phyloP scores from a whole-genome alignment of 306 rosid species.

The Lupinus albus region DNA sequence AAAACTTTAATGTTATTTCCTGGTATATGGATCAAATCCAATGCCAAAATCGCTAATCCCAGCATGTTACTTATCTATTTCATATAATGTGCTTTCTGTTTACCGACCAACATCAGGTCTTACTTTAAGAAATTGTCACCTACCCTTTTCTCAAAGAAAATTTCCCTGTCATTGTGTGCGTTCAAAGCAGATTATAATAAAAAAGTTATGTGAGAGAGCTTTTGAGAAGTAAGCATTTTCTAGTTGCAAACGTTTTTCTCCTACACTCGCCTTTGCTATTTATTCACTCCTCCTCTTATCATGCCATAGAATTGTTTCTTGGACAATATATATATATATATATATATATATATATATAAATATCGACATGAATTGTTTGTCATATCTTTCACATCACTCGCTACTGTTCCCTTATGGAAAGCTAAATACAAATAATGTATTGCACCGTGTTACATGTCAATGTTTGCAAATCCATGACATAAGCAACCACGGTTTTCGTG shows the following conservation, averaged over 20 bases:
- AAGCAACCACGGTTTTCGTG: background rate
- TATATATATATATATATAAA: background rate
- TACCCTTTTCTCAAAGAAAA: background rate
- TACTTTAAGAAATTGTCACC: background rate
- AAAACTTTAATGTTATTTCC: background rate
- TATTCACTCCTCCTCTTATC: background rate
- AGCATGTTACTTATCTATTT: background rate
- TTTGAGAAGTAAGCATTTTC: too few relatives aligned
- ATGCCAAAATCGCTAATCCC: background rate
- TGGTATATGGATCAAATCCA: constrained; percentile 10
- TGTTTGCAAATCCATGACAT: background rate
- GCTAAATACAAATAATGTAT: constrained; percentile 1
- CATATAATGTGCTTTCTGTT: background rate
- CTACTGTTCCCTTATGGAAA: background rate
- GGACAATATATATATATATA: background rate
- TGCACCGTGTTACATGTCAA: background rate
- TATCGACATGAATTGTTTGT: background rate
- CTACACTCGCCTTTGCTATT: background rate
- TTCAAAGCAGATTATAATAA: too few relatives aligned
- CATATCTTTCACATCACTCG: background rate
- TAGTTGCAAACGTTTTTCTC: too few relatives aligned
- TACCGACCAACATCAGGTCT: background rate
- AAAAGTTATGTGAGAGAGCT: too few relatives aligned
- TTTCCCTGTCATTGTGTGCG: background rate
- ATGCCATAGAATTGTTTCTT: background rate